Evolutionary conservation across 2,329 filamentous ascomycete species (phyloP).

Genomic region (Trichoderma asperellum): DNA sequence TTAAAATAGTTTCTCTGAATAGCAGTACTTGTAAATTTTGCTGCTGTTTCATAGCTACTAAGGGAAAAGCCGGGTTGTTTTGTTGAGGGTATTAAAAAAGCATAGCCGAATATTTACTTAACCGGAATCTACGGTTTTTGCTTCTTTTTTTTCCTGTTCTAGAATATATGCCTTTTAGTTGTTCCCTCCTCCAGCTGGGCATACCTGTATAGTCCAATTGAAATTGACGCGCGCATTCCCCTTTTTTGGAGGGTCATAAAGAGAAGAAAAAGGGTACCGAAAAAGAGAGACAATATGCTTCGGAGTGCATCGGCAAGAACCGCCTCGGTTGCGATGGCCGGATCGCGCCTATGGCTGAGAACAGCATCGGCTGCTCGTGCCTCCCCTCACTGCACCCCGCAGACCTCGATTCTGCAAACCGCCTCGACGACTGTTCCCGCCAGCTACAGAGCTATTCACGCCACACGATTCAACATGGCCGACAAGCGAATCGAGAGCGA

Average conservation of each 20-base stretch:
- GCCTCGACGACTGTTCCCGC: not conserved
- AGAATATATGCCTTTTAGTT: not conserved
- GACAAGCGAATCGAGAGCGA: conserved; percentile 84
- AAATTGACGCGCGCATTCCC: not conserved
- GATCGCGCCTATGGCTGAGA: conserved; percentile 16
- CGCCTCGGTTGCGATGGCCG: conserved; percentile 19
- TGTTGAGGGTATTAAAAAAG: not conserved
- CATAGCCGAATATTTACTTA: not conserved
- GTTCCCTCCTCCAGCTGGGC: not conserved
- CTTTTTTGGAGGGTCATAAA: not conserved
- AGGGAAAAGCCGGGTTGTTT: not conserved
- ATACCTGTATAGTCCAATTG: not conserved
- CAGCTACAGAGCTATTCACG: conserved; percentile 30
- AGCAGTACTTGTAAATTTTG: no score
- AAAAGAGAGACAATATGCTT: conserved; percentile 16
- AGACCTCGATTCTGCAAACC: not conserved
- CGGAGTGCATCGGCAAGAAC: conserved; percentile 25
- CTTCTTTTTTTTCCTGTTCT: not conserved
- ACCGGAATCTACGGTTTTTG: not conserved
- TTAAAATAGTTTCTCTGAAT: no score
- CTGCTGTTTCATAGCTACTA: not conserved
- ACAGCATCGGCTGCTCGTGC: not conserved
- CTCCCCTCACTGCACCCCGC: conserved; percentile 16
- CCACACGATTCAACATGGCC: conserved; percentile 37
- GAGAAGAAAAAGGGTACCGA: not conserved